phyloP scores from a whole-genome alignment of 768 basidiomycete genomes.

The Rhodocollybia butyracea region DNA sequence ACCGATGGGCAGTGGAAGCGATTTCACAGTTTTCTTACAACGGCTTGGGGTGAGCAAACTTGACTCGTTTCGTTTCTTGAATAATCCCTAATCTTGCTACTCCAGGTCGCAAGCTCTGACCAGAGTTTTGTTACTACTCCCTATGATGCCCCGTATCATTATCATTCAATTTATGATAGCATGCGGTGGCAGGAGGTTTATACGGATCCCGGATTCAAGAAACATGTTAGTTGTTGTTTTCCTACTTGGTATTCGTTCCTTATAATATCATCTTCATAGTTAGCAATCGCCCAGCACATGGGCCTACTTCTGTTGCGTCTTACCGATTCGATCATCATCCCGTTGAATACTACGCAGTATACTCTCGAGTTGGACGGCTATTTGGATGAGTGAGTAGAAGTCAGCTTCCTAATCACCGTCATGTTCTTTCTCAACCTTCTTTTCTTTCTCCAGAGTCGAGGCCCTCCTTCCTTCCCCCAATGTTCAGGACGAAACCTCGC shows the following conservation, averaged over 20 bases:
- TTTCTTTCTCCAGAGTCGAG: constrained; percentile 6
- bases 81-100: not conserved
- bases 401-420: no score
- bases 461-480: constrained; percentile 3
- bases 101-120: constrained; percentile 41
- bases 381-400: constrained; percentile 11
- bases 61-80: not conserved
- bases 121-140: constrained; percentile 38
- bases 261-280: constrained; percentile 22
- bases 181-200: constrained; percentile 71
- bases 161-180: constrained; percentile 74
- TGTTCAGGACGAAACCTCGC: constrained; percentile 7
- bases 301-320: constrained; percentile 55
- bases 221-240: constrained; percentile 48
- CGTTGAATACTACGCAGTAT: constrained; percentile 70
- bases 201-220: constrained; percentile 72
- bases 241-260: not conserved
- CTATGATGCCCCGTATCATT: constrained; percentile 69
- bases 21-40: constrained; percentile 92
- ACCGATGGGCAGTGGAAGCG: constrained; percentile 83
- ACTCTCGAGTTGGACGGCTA: constrained; percentile 34
- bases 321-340: constrained; percentile 51
- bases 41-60: constrained; percentile 53
- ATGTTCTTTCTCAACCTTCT: not conserved
- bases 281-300: constrained; percentile 56